Base-by-base conservation (phyloP, 2,329 filamentous ascomycete genomes). In the Penicillium aurantiogriseum region DNA sequence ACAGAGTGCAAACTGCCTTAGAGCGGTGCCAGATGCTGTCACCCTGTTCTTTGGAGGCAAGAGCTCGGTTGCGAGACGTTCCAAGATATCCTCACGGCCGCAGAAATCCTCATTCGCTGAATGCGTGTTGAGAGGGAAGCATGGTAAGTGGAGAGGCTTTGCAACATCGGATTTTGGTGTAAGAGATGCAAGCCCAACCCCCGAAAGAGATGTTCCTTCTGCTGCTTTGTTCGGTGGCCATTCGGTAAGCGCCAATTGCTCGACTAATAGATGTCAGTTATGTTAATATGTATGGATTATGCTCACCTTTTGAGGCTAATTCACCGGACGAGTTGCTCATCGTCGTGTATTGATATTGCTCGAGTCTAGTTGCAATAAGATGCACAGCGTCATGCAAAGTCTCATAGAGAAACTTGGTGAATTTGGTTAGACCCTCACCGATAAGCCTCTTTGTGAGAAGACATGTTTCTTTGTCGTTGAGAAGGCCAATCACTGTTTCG, bases 1-100 rank as follows among this genome's bases (percentile, higher is more conserved):
- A 36, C 63, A 69, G 23, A 70, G 60, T 36, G 67, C 63, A 55
- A 69, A 68, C 11, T 55, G 53, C 17, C 11, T 57, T 36, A 67
- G 38, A 48, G 17, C 44, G 48, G 44, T 58, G 9, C 55, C 42
- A 15, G 56, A 59, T 43, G 58, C 9, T 25, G 31, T 17, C n/a
- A 47, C 45, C 5, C 0, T 55, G 23, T 63, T 58, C 35, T 63
- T 62, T 15, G 62, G 51, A 46, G 66, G 66, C 29, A 67, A 48
- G 33, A 68, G 60, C 51, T 64, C 53, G 13, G 59, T 43, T 1
- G 56, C 63, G 46, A 67, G 64, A 48, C 50, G 56, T n/a, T 61
- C 55, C 29, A 67, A 25, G 21, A 67, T 64, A 51, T 63, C 66
- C 51, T 65, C 59, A 11, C 62, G 63, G 23, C 65, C 64, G 33